Evolutionary conservation across 371 early-diverging fungal species (phyloP).

Genomic region (Actinomortierella wolfii): DNA sequence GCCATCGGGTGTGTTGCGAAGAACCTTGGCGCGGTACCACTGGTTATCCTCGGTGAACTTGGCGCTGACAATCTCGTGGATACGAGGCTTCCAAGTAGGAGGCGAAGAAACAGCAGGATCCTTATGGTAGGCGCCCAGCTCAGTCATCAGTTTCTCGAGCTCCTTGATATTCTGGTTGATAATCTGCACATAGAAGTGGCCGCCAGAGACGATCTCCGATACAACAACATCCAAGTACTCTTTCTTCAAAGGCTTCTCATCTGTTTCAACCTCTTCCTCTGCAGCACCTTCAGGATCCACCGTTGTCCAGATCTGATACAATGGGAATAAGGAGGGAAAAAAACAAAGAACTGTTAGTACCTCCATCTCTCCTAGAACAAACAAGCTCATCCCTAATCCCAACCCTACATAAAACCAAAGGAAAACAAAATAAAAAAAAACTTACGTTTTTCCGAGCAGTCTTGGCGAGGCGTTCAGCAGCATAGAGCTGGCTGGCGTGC

Average conservation of each 20-base stretch:
- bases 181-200: slow-evolving; percentile 79
- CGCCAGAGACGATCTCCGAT: slow-evolving; percentile 77
- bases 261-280: slow-evolving; percentile 44
- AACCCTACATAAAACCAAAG: neutral
- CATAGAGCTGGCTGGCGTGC: slow-evolving; percentile 69
- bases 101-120: slow-evolving; percentile 45
- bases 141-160: slow-evolving; percentile 85
- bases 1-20: slow-evolving; percentile 62
- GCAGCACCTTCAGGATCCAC: slow-evolving; percentile 45
- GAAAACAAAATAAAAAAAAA: neutral
- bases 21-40: slow-evolving; percentile 92
- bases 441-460: slow-evolving; percentile 60
- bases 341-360: no score
- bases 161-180: slow-evolving; percentile 69
- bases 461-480: slow-evolving; percentile 83
- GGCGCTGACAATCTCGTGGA: slow-evolving; percentile 77
- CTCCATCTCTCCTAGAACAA: no score
- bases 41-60: slow-evolving; percentile 86
- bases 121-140: slow-evolving; percentile 71
- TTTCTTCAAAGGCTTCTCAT: slow-evolving; percentile 56
- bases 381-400: no score
- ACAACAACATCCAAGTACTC: slow-evolving; percentile 85
- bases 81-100: slow-evolving; percentile 62
- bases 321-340: neutral
- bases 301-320: slow-evolving; percentile 31